Conservation (phyloP, 495 filamentous ascomycete species). For the Alectoria sarmentosa region DNA sequence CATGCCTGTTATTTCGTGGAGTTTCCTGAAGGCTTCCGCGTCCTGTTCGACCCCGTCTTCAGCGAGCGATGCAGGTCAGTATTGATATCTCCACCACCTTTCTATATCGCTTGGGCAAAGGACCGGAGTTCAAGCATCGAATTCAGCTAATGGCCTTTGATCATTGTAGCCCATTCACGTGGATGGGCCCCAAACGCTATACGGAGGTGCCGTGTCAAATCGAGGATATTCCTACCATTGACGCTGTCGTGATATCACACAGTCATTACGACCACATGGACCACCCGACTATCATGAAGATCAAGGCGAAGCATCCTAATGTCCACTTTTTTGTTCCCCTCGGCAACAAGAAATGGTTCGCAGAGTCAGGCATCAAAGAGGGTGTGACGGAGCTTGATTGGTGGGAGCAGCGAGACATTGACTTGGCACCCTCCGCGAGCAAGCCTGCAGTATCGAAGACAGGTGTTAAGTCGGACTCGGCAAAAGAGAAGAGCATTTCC, state of each 20-base stretch:
- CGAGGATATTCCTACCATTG: slow-evolving; percentile 72
- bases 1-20: slow-evolving; percentile 94
- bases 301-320: slow-evolving; percentile 64
- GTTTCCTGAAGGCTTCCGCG: slow-evolving; percentile 79
- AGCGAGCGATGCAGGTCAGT: slow-evolving; percentile 78
- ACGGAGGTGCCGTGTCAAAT: slow-evolving; percentile 73
- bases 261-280: slow-evolving; percentile 94
- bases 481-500: slow-evolving; percentile 43
- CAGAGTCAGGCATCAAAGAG: slow-evolving; percentile 47
- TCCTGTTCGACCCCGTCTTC: slow-evolving; percentile 94
- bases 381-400: slow-evolving; percentile 89
- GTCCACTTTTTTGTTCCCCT: slow-evolving; percentile 86
- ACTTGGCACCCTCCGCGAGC: slow-evolving; percentile 41
- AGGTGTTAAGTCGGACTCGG: slow-evolving; percentile 16
- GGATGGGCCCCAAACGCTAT: slow-evolving; percentile 71
- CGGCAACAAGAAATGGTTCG: slow-evolving; percentile 86
- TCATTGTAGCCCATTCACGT: slow-evolving; percentile 51
- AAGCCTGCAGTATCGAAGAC: slow-evolving; percentile 15
- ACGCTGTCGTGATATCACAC: slow-evolving; percentile 87
- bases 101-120: too few relatives aligned
- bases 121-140: background rate
- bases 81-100: background rate
- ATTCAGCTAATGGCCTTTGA: background rate
- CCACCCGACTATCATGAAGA: slow-evolving; percentile 61
- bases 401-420: slow-evolving; percentile 82